These are phyloP conservation scores for Cryptosporidium viatorum DNA, from an alignment of 169 alveolate species.

Conservation along the genomic window DNA sequence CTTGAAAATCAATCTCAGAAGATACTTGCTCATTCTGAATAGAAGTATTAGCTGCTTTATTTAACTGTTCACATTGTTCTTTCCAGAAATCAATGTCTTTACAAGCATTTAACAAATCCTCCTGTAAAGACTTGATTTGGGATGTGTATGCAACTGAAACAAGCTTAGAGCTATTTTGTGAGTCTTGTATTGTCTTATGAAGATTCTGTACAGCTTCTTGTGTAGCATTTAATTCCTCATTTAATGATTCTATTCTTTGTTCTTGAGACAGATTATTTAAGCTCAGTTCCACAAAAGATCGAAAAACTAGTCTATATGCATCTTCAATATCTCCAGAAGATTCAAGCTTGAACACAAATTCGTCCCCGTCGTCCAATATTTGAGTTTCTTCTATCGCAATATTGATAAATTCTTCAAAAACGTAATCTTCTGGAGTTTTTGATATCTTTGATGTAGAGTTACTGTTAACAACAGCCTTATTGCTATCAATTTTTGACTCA, in stretches of 20 bases:
- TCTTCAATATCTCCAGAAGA: neutral
- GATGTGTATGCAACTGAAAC: conserved; percentile 61
- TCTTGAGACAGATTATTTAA: conserved; percentile 28
- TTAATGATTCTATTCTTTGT: conserved; percentile 41
- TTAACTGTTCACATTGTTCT: conserved; percentile 26
- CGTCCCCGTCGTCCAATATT: conserved; percentile 1
- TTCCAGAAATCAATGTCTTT: conserved; percentile 74
- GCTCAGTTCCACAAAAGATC: conserved; percentile 19
- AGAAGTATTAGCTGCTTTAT: neutral
- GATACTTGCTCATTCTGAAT: neutral
- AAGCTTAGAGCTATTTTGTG: conserved; percentile 42
- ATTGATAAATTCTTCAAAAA: conserved; percentile 6
- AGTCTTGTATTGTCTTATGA: conserved; percentile 59
- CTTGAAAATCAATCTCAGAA: neutral
- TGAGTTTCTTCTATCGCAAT: conserved; percentile 41
- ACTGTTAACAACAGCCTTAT: conserved; percentile 12
- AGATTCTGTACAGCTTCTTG: conserved; percentile 71
- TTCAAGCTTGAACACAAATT: conserved; percentile 2
- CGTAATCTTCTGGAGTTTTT: neutral
- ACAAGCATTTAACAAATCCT: conserved; percentile 59
- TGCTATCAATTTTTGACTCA: conserved; percentile 17
- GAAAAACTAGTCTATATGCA: conserved; percentile 22
- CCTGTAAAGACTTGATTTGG: conserved; percentile 64
- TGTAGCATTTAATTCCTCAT: conserved; percentile 36
- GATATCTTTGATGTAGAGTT: neutral